These are phyloP conservation scores for Exophiala sp. DNA, from an alignment of 2,329 filamentous ascomycete species.

Conservation along the genomic window DNA sequence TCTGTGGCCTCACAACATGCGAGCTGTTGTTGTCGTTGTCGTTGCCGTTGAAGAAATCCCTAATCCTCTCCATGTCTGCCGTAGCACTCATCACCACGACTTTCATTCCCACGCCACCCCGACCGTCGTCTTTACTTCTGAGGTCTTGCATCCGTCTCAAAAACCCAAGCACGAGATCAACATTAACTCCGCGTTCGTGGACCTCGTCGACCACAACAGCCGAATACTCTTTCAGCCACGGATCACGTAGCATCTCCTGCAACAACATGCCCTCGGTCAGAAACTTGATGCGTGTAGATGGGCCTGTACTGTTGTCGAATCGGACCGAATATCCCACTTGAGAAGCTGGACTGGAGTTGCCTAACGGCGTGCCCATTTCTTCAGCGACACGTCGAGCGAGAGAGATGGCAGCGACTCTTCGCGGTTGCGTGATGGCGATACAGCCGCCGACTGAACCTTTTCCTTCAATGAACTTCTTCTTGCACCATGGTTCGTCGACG, in stretches of 20 bases:
- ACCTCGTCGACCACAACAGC: constrained; percentile 93
- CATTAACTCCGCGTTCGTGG: constrained; percentile 90
- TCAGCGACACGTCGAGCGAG: constrained; percentile 80
- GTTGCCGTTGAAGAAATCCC: constrained; percentile 59
- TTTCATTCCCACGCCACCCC: constrained; percentile 71
- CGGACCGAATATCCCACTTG: constrained; percentile 89
- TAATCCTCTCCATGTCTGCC: constrained; percentile 74
- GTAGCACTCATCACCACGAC: constrained; percentile 97
- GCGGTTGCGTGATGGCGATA: constrained; percentile 89
- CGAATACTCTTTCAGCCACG: constrained; percentile 75
- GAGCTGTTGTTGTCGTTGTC: not conserved
- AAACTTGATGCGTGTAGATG: constrained; percentile 81
- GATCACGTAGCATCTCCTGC: constrained; percentile 85
- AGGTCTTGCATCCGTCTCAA: constrained; percentile 65
- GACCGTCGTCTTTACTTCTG: constrained; percentile 38
- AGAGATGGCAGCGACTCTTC: constrained; percentile 87
- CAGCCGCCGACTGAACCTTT: constrained; percentile 58
- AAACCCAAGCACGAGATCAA: constrained; percentile 85
- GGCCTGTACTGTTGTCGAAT: constrained; percentile 82
- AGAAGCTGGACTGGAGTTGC: constrained; percentile 50
- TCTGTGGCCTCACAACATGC: not conserved
- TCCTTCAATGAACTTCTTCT: constrained; percentile 30
- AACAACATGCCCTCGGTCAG: constrained; percentile 94
- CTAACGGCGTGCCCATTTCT: constrained; percentile 66
- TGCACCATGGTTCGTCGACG: constrained; percentile 72